Conservation (phyloP, 106 monocot species). For the Acorus gramineus region DNA sequence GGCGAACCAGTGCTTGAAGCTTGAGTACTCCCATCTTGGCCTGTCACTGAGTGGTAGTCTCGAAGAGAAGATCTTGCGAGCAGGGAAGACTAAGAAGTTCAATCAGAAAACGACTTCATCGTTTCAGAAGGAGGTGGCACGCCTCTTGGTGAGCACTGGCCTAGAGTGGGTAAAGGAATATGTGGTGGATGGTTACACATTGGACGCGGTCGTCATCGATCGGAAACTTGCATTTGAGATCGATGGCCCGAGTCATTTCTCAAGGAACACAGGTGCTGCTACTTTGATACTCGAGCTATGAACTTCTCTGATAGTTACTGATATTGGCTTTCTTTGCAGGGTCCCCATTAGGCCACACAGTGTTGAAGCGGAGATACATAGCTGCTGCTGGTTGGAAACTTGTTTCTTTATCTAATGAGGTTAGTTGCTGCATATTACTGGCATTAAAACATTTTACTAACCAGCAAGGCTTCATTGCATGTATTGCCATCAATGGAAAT, state of each 20-base stretch:
- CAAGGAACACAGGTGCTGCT: conserved; percentile 70
- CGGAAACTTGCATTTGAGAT: conserved; percentile 92
- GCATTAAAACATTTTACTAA: no score
- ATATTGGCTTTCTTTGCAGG: conserved; percentile 29
- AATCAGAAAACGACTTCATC: conserved; percentile 84
- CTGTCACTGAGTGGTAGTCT: conserved; percentile 42
- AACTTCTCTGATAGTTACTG: not conserved
- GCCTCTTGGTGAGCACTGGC: conserved; percentile 79
- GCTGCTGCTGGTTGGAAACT: conserved; percentile 85
- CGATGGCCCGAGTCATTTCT: conserved; percentile 93
- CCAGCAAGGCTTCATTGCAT: no score
- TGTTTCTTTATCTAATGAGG: conserved; percentile 73
- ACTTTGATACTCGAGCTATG: not conserved
- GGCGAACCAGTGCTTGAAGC: conserved; percentile 81
- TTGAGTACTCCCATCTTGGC: conserved; percentile 67
- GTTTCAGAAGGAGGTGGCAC: conserved; percentile 90
- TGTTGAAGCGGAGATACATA: conserved; percentile 77
- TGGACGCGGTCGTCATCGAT: conserved; percentile 74
- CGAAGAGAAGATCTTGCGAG: conserved; percentile 62
- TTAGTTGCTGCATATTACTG: conserved; percentile 8
- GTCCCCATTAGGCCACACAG: conserved; percentile 77
- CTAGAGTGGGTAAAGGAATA: conserved; percentile 84
- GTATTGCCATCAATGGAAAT: no score
- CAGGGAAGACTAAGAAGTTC: conserved; percentile 80
- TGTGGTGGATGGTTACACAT: conserved; percentile 71